Conservation (phyloP, 2,329 filamentous ascomycete genomes). For the Botrytis sinoallii region DNA sequence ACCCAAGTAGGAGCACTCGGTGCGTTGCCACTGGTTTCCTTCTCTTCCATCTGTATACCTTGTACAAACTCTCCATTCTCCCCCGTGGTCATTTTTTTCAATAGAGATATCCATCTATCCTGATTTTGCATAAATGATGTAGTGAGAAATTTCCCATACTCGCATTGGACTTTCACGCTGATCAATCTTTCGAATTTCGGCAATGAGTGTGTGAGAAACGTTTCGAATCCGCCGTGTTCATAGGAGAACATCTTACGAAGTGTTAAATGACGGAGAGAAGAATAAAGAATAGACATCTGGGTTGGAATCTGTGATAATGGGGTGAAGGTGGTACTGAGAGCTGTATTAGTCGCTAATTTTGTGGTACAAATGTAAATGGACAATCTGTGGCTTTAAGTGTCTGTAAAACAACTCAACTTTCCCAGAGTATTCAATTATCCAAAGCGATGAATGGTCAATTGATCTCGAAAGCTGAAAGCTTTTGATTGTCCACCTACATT, state of each 20-base stretch:
- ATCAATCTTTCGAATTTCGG: neutral
- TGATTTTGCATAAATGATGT: neutral
- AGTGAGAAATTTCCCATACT: neutral
- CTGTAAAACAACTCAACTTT: neutral
- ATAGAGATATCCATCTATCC: neutral
- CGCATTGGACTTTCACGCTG: neutral
- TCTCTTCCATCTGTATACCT: neutral
- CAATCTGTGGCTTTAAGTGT: neutral
- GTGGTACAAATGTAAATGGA: neutral
- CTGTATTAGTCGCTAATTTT: neutral
- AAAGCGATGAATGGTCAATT: neutral
- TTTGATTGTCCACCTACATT: neutral
- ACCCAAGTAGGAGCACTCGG: neutral
- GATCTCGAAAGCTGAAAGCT: neutral
- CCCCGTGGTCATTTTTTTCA: neutral
- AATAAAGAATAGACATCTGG: neutral
- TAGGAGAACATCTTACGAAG: neutral
- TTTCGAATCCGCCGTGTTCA: neutral
- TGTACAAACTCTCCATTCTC: neutral
- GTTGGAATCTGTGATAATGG: neutral
- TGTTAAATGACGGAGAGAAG: neutral
- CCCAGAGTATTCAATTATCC: neutral
- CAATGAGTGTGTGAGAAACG: neutral
- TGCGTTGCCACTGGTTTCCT: accelerated
- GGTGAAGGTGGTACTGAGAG: neutral